phyloP scores from a whole-genome alignment of 2,329 filamentous ascomycete species.

The Chrysoporthe deuterocubensis region DNA sequence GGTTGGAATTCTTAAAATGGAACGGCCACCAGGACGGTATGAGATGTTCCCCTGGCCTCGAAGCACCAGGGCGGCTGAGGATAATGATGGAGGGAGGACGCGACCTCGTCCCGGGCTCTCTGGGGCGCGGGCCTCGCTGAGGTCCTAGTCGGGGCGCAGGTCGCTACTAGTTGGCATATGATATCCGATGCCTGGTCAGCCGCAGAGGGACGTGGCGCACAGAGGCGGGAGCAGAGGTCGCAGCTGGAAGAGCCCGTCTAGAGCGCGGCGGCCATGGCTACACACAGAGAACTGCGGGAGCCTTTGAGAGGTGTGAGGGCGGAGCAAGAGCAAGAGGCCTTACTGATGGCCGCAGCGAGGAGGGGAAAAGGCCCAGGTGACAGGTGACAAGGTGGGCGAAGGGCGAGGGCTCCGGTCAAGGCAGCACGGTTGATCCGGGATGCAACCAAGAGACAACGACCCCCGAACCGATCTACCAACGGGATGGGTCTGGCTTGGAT shows the following conservation, averaged over 20 bases:
- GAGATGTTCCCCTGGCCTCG: not conserved
- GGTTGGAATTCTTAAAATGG: not conserved
- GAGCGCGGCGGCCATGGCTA: not conserved
- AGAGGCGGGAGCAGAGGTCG: not conserved
- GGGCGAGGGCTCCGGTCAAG: no score
- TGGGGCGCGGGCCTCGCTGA: not conserved
- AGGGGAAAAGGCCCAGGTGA: not conserved
- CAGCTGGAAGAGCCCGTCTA: not conserved
- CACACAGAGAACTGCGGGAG: not conserved
- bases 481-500: not conserved
- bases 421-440: no score
- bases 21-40: not conserved
- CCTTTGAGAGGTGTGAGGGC: not conserved
- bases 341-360: not conserved
- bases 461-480: not conserved
- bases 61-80: no score
- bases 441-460: no score
- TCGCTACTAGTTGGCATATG: not conserved
- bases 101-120: not conserved
- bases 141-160: not conserved
- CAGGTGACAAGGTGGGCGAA: no score
- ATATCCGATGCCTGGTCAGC: not conserved
- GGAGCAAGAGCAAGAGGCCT: not conserved
- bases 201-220: not conserved
- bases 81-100: no score